Conservation (phyloP, 345 rosid species). For the Lenwebbia sp. region DNA sequence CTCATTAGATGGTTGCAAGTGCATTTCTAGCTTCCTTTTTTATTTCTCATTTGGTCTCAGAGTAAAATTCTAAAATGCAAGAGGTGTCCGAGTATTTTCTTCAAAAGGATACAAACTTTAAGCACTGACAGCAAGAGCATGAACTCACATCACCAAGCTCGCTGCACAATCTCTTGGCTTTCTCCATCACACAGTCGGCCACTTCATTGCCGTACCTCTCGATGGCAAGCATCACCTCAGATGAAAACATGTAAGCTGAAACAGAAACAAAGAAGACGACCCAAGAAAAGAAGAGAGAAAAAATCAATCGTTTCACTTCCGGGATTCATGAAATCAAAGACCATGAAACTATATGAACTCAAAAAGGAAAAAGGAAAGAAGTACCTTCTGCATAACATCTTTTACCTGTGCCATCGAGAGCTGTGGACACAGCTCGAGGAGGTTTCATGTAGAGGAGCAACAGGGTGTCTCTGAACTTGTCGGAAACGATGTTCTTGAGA, state of each 20-base stretch:
- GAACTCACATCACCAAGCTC: slow-evolving; percentile 15
- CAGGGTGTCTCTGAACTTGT: slow-evolving; percentile 23
- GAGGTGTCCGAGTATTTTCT: neutral
- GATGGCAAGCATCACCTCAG: slow-evolving; percentile 30
- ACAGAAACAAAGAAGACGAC: neutral
- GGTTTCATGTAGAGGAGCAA: slow-evolving; percentile 41
- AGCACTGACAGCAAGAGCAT: neutral
- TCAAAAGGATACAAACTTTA: neutral
- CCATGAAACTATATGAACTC: neutral
- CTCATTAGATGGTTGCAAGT: neutral
- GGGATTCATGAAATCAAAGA: neutral
- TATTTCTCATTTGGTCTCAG: neutral
- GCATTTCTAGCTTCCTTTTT: neutral
- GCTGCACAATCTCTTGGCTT: slow-evolving; percentile 35
- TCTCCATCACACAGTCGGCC: slow-evolving; percentile 30
- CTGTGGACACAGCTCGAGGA: slow-evolving; percentile 16
- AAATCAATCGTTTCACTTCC: neutral
- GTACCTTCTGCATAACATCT: neutral
- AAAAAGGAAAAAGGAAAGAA: neutral
- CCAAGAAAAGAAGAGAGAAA: neutral
- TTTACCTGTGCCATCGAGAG: slow-evolving; percentile 44
- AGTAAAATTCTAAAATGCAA: neutral
- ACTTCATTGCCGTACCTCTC: slow-evolving; percentile 33
- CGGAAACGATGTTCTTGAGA: slow-evolving; percentile 25
- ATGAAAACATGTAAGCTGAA: slow-evolving; percentile 49